Percentiles rank a stretch among this genome's conserved stretches.
phyloP scores from a whole-genome alignment of 2,329 filamentous ascomycete genomes.

The Tolypocladium sp. region DNA sequence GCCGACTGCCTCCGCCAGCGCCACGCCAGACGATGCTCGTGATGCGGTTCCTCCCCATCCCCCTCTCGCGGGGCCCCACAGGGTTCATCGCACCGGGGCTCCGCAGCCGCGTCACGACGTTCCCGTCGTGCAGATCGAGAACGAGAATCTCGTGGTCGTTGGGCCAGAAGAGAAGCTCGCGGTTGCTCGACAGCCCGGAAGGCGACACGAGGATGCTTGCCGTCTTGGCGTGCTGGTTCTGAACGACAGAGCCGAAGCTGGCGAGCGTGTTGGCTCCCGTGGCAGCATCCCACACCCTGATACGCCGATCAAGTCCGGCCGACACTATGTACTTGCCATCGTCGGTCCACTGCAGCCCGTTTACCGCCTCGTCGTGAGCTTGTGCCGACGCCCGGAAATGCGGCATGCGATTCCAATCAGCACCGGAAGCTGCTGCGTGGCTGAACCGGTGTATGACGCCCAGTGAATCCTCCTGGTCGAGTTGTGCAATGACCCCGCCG shows the following conservation, averaged over 20 bases:
- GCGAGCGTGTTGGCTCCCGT: conserved; percentile 80
- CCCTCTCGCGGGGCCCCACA: conserved; percentile 29
- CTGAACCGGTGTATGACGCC: conserved; percentile 46
- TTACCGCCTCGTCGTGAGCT: conserved; percentile 76
- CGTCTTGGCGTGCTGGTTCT: conserved; percentile 59
- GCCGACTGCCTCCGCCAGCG: conserved; percentile 47
- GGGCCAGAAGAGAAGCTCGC: conserved; percentile 69
- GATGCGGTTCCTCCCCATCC: conserved; percentile 57
- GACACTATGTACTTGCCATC: conserved; percentile 70
- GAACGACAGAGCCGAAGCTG: conserved; percentile 75
- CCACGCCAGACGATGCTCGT: conserved; percentile 68
- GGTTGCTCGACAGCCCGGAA: conserved; percentile 41
- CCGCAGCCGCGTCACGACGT: conserved; percentile 59
- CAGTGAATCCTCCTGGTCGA: conserved; percentile 77
- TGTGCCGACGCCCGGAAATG: conserved; percentile 41
- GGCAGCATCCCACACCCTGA: conserved; percentile 78
- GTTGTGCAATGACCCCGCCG: conserved; percentile 62
- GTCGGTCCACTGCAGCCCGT: conserved; percentile 77
- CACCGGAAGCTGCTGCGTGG: conserved; percentile 19
- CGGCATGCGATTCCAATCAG: conserved; percentile 18
- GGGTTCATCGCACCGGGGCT: conserved; percentile 48
- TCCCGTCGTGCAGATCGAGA: conserved; percentile 72
- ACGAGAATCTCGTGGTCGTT: conserved; percentile 74
- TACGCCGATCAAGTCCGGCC: conserved; percentile 71
- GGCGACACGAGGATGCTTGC: conserved; percentile 57